Evolutionary conservation across 1,284 basidiomycete genomes (phyloP).

Genomic region (Xerocomus amazonicus): DNA sequence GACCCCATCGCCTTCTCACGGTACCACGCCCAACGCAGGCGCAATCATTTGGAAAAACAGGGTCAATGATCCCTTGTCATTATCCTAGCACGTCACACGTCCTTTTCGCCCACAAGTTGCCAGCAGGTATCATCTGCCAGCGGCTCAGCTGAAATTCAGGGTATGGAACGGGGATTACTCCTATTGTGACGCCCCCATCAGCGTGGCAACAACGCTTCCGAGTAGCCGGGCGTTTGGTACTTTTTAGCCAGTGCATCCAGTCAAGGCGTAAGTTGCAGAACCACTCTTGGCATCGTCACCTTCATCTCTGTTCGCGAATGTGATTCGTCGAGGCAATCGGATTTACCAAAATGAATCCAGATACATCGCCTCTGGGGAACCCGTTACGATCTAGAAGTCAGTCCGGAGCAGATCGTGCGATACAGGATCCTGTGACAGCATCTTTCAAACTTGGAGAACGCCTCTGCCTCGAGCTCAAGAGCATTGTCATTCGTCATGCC

Average conservation of each 20-base stretch:
- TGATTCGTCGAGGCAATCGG: slow-evolving; percentile 5
- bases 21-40: slow-evolving; percentile 13
- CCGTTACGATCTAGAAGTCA: not conserved
- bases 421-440: slow-evolving; percentile 13
- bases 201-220: slow-evolving; percentile 13
- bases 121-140: slow-evolving; percentile 18
- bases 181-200: slow-evolving; percentile 15
- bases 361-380: slow-evolving; percentile 2
- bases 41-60: slow-evolving; percentile 14
- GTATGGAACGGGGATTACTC: slow-evolving; percentile 32
- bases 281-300: not conserved
- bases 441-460: slow-evolving; percentile 25
- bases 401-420: not conserved
- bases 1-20: slow-evolving; percentile 14
- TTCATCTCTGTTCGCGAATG: too few species aligned
- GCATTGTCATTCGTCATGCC: slow-evolving; percentile 9
- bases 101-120: slow-evolving; percentile 13
- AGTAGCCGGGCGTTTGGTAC: not conserved
- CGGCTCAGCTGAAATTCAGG: slow-evolving; percentile 27
- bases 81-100: slow-evolving; percentile 10
- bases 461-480: slow-evolving; percentile 26
- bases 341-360: slow-evolving; percentile 5
- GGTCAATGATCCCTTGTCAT: slow-evolving; percentile 16
- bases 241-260: not conserved
- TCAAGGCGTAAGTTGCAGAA: not conserved